These are phyloP conservation scores for Macrolepiota fuliginosa DNA, from an alignment of 768 basidiomycete species.

Conservation along the genomic window DNA sequence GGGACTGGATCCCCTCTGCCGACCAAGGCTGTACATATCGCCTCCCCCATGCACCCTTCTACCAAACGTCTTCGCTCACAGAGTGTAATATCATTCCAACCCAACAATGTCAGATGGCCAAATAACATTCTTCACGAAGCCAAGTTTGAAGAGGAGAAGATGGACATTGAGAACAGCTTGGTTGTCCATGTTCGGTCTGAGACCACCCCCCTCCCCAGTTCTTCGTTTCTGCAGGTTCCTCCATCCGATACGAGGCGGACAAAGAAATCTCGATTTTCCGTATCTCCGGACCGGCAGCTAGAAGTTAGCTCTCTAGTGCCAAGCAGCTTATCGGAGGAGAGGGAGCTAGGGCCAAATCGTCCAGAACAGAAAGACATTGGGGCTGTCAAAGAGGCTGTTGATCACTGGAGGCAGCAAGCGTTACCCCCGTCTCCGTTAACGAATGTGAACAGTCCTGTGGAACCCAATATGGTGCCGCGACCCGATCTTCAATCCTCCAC, in stretches of 20 bases:
- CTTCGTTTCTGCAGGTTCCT: constrained; percentile 14
- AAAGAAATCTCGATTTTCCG: constrained; percentile 38
- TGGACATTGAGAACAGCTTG: constrained; percentile 6
- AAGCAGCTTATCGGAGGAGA: constrained; percentile 68
- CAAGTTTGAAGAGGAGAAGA: neutral
- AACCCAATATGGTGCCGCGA: neutral
- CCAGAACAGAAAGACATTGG: constrained; percentile 11
- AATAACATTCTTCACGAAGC: constrained; percentile 4
- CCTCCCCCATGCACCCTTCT: constrained; percentile 7
- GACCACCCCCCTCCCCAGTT: neutral
- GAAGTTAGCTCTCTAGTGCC: constrained; percentile 41
- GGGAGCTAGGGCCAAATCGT: constrained; percentile 43
- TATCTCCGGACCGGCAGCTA: constrained; percentile 26
- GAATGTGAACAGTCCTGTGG: constrained; percentile 1
- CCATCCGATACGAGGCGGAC: constrained; percentile 14
- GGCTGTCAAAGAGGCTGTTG: constrained; percentile 34
- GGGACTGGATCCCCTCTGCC: neutral
- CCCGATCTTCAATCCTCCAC: neutral
- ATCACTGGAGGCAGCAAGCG: constrained; percentile 40
- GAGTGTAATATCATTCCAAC: constrained; percentile 3
- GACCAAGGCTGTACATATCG: neutral
- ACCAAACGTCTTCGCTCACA: constrained; percentile 11
- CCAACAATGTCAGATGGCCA: neutral
- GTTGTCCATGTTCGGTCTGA: constrained; percentile 1
- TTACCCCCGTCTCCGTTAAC: constrained; percentile 16